Conservation (phyloP, 768 basidiomycete species). For the Dentipellis sp. region DNA sequence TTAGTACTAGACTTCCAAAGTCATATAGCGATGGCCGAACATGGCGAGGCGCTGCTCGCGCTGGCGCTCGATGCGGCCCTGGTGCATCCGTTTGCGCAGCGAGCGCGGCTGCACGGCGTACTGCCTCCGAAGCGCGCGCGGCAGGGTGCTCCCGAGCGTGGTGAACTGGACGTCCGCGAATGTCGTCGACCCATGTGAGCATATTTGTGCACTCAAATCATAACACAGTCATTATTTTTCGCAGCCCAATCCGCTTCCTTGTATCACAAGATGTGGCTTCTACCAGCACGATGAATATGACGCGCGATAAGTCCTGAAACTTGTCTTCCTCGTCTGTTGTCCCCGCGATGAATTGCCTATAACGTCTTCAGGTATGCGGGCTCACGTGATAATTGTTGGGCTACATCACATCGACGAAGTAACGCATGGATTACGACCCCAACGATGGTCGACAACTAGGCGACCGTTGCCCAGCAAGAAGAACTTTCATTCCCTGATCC, state of each 20-base stretch:
- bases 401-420: neutral
- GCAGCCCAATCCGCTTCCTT: no score
- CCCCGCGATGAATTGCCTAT: conserved; percentile 6
- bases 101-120: conserved; percentile 22
- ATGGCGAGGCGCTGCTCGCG: conserved; percentile 19
- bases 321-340: neutral
- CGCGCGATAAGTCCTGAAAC: neutral
- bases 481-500: no score
- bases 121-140: conserved; percentile 21
- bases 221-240: no score
- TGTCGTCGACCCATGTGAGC: neutral
- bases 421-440: neutral
- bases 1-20: no score
- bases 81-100: conserved; percentile 14
- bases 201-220: no score
- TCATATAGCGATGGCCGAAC: conserved; percentile 19
- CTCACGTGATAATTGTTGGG: no score
- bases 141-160: conserved; percentile 21
- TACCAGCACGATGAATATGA: no score
- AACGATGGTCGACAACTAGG: conserved; percentile 8
- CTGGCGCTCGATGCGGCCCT: conserved; percentile 3
- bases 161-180: conserved; percentile 28
- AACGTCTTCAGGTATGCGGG: conserved; percentile 1
- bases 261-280: no score
- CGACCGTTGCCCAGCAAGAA: conserved; percentile 7